phyloP scores from a whole-genome alignment of 441 rosid genomes.

The Aquilaria agallochum region DNA sequence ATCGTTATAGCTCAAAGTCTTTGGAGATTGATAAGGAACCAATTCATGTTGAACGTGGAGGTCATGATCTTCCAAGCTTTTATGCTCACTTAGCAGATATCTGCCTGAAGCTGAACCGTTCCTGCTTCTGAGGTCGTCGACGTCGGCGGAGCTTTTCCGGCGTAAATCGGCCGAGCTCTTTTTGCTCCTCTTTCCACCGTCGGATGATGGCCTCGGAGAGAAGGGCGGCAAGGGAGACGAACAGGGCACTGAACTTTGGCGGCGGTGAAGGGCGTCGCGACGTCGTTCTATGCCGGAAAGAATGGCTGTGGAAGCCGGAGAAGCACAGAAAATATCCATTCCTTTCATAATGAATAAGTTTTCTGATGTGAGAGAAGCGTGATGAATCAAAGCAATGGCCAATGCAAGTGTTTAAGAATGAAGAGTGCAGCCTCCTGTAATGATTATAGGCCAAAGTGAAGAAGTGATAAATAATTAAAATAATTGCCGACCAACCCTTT shows the following conservation, averaged over 20 bases:
- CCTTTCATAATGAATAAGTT: conserved; percentile 38
- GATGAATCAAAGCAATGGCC: no score
- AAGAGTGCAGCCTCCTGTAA: neutral
- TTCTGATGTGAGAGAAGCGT: no score
- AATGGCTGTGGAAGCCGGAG: conserved; percentile 85
- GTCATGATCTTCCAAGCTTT: conserved; percentile 42
- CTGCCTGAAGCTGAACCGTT: conserved; percentile 34
- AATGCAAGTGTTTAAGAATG: no score
- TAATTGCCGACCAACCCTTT: no score
- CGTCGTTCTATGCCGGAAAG: conserved; percentile 46
- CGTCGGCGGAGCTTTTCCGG: conserved; percentile 56
- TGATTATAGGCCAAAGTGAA: conserved; percentile 1
- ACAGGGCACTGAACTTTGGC: conserved; percentile 27
- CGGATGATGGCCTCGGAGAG: conserved; percentile 33
- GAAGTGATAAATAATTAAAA: neutral
- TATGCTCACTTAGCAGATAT: conserved; percentile 50
- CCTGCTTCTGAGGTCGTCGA: conserved; percentile 35
- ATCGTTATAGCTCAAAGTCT: conserved; percentile 21
- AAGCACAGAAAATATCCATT: conserved; percentile 72
- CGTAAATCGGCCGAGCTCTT: conserved; percentile 28
- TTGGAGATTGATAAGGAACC: conserved; percentile 20
- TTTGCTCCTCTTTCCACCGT: conserved; percentile 10
- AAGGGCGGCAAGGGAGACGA: conserved; percentile 44
- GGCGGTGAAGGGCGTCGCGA: conserved; percentile 30
- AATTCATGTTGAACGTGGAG: conserved; percentile 22